These are phyloP conservation scores for Begonia peltatifolia DNA, from an alignment of 306 rosid genomes.

Conservation along the genomic window DNA sequence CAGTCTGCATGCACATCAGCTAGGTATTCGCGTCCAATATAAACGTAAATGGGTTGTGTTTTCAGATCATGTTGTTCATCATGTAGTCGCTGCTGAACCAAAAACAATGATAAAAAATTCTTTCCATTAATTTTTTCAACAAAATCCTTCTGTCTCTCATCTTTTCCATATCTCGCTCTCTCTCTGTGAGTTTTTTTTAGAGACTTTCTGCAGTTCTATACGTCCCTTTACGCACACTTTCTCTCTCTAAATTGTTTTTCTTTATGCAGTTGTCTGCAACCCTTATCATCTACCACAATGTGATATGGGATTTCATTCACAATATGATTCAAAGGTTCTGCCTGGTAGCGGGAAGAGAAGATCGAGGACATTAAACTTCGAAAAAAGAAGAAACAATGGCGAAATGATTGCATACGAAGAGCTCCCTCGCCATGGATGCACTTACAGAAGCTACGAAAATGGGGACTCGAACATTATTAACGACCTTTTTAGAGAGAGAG, in stretches of 20 bases:
- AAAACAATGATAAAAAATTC: too few species aligned
- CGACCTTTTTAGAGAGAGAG: constrained; percentile 6
- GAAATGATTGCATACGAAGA: neutral
- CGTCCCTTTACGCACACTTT: too few species aligned
- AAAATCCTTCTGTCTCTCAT: too few species aligned
- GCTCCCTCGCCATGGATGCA: too few species aligned
- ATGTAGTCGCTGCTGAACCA: too few species aligned
- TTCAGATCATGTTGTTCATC: too few species aligned
- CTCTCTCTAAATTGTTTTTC: neutral
- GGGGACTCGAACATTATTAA: neutral
- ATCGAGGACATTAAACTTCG: constrained; percentile 12
- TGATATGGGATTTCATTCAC: constrained; percentile 28
- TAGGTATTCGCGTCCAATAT: too few species aligned
- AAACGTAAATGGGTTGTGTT: too few species aligned
- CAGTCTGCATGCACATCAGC: too few species aligned
- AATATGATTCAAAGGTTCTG: constrained; percentile 15
- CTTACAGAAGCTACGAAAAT: neutral
- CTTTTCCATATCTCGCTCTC: neutral
- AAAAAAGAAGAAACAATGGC: constrained; percentile 7
- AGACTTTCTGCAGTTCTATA: too few species aligned
- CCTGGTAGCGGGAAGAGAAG: constrained; percentile 19
- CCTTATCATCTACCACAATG: constrained; percentile 39
- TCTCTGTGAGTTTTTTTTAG: neutral
- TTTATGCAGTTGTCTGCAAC: constrained; percentile 32
- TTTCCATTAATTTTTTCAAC: too few species aligned